A percentile compares a stretch with the other conserved stretches of the same genome.
phyloP scores from a whole-genome alignment of 768 basidiomycete species.

The Russula virescens region DNA sequence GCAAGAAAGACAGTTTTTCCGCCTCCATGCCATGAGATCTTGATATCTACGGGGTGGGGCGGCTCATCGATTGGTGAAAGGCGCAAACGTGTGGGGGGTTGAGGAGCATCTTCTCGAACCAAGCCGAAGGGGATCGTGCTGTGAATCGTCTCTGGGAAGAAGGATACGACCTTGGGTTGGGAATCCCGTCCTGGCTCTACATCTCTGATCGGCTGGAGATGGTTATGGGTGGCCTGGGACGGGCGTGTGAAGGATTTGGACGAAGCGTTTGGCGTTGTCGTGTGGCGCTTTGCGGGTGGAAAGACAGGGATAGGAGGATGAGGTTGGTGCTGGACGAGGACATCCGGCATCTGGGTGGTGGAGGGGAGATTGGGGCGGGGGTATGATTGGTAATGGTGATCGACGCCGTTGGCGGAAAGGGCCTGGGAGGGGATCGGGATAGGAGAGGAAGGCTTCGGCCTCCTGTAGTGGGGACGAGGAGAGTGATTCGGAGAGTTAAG shows the following conservation, averaged over 20 bases:
- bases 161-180: slow-evolving; percentile 28
- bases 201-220: slow-evolving; percentile 12
- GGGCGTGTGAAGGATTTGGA: slow-evolving; percentile 37
- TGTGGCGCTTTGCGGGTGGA: slow-evolving; percentile 29
- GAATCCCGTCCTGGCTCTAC: slow-evolving; percentile 24
- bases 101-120: slow-evolving; percentile 31
- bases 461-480: slow-evolving; percentile 38
- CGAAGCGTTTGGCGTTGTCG: slow-evolving; percentile 31
- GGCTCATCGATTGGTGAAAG: slow-evolving; percentile 23
- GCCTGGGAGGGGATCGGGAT: slow-evolving; percentile 41
- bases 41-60: slow-evolving; percentile 26
- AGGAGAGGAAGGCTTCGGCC: slow-evolving; percentile 41
- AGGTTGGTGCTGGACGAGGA: slow-evolving; percentile 39
- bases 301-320: slow-evolving; percentile 38
- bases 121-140: slow-evolving; percentile 56
- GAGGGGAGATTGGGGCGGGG: slow-evolving; percentile 21
- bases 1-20: slow-evolving; percentile 59
- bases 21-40: slow-evolving; percentile 60
- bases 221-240: slow-evolving; percentile 7
- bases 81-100: slow-evolving; percentile 16
- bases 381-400: slow-evolving; percentile 21
- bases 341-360: slow-evolving; percentile 35
- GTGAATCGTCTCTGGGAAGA: slow-evolving; percentile 52
- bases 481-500: slow-evolving; percentile 36
- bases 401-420: slow-evolving; percentile 26